Evolutionary conservation across 2,329 filamentous ascomycete species (phyloP).

Genomic region (Esteya vermicola): DNA sequence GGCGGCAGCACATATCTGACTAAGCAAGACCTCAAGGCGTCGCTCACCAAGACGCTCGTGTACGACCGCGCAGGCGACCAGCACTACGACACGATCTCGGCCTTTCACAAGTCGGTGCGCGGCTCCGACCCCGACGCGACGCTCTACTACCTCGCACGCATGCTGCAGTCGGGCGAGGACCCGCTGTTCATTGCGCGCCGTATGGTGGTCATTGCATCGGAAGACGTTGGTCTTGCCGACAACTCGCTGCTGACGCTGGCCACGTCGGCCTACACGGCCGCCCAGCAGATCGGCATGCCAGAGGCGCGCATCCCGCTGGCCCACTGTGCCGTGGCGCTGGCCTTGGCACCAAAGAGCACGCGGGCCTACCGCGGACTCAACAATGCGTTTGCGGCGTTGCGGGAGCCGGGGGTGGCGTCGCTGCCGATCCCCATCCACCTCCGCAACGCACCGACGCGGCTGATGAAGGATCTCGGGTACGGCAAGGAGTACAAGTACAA

Average conservation of each 20-base stretch:
- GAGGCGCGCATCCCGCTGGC: conserved; percentile 87
- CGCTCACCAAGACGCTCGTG: conserved; percentile 81
- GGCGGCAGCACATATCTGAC: conserved; percentile 43
- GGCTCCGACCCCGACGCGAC: conserved; percentile 77
- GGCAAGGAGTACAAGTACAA: conserved; percentile 94
- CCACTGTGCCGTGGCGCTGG: conserved; percentile 71
- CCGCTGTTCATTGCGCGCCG: conserved; percentile 83
- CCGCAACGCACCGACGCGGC: conserved; percentile 75
- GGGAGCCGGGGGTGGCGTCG: conserved; percentile 69
- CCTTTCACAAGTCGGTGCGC: conserved; percentile 90
- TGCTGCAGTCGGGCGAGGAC: conserved; percentile 92
- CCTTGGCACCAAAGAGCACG: conserved; percentile 73
- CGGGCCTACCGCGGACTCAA: conserved; percentile 70
- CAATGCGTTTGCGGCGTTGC: conserved; percentile 64
- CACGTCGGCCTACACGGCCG: conserved; percentile 72
- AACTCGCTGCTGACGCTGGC: conserved; percentile 71
- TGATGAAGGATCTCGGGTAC: conserved; percentile 90
- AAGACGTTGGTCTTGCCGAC: conserved; percentile 86
- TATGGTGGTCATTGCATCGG: conserved; percentile 87
- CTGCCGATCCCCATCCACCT: conserved; percentile 78
- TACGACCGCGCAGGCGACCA: conserved; percentile 93
- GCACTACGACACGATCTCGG: conserved; percentile 95
- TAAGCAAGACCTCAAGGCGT: conserved; percentile 61
- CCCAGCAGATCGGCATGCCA: conserved; percentile 88
- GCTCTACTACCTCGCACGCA: conserved; percentile 87